phyloP scores from a whole-genome alignment of 768 basidiomycete genomes.

The Podaxis sp. region DNA sequence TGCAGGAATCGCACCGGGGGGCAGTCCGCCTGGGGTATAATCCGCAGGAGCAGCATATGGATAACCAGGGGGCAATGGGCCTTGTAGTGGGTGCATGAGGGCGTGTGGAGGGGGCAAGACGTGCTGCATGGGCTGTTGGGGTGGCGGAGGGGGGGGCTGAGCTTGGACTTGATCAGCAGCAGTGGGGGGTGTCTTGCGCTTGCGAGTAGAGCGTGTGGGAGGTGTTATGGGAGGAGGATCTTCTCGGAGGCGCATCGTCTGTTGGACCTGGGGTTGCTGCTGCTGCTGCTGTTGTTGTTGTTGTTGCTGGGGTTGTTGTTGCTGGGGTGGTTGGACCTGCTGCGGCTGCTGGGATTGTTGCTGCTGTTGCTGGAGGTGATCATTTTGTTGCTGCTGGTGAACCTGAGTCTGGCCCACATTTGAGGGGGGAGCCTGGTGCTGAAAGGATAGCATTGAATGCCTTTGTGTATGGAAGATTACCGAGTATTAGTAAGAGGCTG shows the following conservation, averaged over 20 bases:
- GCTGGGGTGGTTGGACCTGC: slow-evolving; percentile 16
- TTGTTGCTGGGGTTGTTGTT: slow-evolving; percentile 17
- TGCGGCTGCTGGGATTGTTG: slow-evolving; percentile 17
- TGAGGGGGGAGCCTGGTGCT: slow-evolving; percentile 29
- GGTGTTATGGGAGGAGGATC: slow-evolving; percentile 50
- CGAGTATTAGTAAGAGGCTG: slow-evolving; percentile 50
- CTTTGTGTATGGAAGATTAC: slow-evolving; percentile 23
- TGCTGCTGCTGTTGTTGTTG: slow-evolving; percentile 16
- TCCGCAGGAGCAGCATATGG: slow-evolving; percentile 46
- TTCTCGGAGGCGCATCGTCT: slow-evolving; percentile 62
- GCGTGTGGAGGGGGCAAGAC: slow-evolving; percentile 55
- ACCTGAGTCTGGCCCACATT: slow-evolving; percentile 30
- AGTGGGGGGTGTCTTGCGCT: slow-evolving; percentile 68
- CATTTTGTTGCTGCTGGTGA: slow-evolving; percentile 22
- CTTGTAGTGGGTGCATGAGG: slow-evolving; percentile 49
- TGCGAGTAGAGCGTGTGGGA: slow-evolving; percentile 48
- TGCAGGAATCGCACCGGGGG: slow-evolving; percentile 26
- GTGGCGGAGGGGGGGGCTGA: slow-evolving; percentile 29
- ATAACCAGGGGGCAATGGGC: slow-evolving; percentile 48
- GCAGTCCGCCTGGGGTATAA: slow-evolving; percentile 56
- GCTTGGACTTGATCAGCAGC: slow-evolving; percentile 29
- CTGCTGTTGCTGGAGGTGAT: slow-evolving; percentile 18
- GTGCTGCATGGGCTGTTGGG: slow-evolving; percentile 41
- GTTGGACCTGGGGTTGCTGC: slow-evolving; percentile 18
- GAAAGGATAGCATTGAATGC: slow-evolving; percentile 40